phyloP scores from a whole-genome alignment of 768 basidiomycete genomes.

The Strobilomyces confusus region DNA sequence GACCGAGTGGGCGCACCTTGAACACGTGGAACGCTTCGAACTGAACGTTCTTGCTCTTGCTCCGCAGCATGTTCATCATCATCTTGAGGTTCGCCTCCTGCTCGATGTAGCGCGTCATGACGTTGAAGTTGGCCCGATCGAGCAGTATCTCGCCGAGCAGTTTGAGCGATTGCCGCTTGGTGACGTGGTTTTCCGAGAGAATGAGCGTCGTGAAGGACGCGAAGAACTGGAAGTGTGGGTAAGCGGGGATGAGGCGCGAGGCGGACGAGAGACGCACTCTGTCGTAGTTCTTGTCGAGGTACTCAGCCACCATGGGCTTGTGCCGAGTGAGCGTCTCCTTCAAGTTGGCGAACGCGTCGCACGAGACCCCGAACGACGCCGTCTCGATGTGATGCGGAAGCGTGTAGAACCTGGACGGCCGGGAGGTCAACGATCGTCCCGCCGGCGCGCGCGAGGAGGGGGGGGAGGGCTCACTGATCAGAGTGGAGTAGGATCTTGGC shows the following conservation, averaged over 20 bases:
- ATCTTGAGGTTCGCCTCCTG: slow-evolving; percentile 96
- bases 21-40: slow-evolving; percentile 99
- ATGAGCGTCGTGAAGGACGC: slow-evolving; percentile 90
- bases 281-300: slow-evolving; percentile 96
- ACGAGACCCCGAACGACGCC: slow-evolving; percentile 96
- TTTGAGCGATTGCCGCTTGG: slow-evolving; percentile 98
- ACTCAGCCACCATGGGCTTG: slow-evolving; percentile 97
- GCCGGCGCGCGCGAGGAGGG: no score
- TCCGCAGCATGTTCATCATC: slow-evolving; percentile 99
- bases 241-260: background rate
- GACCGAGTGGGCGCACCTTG: slow-evolving; percentile 60
- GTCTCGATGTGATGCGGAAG: slow-evolving; percentile 97
- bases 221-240: slow-evolving; percentile 52
- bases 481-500: slow-evolving; percentile 88
- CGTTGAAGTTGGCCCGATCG: slow-evolving; percentile 95
- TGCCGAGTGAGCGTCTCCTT: slow-evolving; percentile 97
- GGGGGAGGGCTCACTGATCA: slow-evolving; percentile 89
- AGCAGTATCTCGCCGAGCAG: slow-evolving; percentile 96
- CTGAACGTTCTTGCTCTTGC: slow-evolving; percentile 99
- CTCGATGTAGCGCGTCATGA: slow-evolving; percentile 97
- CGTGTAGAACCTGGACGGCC: slow-evolving; percentile 75
- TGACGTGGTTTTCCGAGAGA: slow-evolving; percentile 93
- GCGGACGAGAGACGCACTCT: slow-evolving; percentile 50
- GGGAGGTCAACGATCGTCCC: no score
- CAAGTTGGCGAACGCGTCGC: slow-evolving; percentile 95